These are phyloP conservation scores for Salix udensis DNA, from an alignment of 345 rosid species.

Conservation along the genomic window DNA sequence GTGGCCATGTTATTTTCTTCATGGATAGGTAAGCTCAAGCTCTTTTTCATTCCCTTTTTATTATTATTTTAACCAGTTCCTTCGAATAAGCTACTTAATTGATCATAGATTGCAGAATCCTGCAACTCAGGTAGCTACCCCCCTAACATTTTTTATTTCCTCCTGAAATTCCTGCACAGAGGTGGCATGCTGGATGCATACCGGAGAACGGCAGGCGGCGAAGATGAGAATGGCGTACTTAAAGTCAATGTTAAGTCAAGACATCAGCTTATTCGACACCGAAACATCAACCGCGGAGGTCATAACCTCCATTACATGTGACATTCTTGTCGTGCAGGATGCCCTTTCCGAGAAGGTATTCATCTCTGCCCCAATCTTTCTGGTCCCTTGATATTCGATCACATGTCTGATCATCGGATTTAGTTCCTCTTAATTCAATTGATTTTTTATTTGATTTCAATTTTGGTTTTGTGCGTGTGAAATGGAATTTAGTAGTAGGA, in stretches of 20 bases:
- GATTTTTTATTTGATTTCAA: too few species aligned
- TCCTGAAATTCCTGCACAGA: slow-evolving; percentile 29
- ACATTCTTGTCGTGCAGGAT: slow-evolving; percentile 73
- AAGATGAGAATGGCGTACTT: slow-evolving; percentile 77
- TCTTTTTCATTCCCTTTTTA: background rate
- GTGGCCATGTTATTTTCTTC: slow-evolving; percentile 81
- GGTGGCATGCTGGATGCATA: slow-evolving; percentile 93
- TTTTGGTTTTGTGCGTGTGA: too few species aligned
- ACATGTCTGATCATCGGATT: too few species aligned
- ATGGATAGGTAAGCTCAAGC: slow-evolving; percentile 60
- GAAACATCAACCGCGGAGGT: slow-evolving; percentile 76
- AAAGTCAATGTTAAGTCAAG: slow-evolving; percentile 72
- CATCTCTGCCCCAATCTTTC: background rate
- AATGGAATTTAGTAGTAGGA: too few species aligned
- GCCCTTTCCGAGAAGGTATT: slow-evolving; percentile 85
- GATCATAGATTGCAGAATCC: too few species aligned
- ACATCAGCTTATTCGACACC: slow-evolving; percentile 72
- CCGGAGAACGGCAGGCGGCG: slow-evolving; percentile 83
- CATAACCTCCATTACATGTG: slow-evolving; percentile 67
- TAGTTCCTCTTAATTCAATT: too few species aligned
- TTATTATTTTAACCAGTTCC: background rate
- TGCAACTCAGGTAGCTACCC: too few species aligned
- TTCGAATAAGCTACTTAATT: background rate
- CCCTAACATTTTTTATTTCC: background rate
- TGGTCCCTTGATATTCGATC: background rate